Percentiles rank a stretch among this genome's conserved stretches.
Conservation (phyloP, 805 yeast species). For the Hanseniaspora singularis region DNA sequence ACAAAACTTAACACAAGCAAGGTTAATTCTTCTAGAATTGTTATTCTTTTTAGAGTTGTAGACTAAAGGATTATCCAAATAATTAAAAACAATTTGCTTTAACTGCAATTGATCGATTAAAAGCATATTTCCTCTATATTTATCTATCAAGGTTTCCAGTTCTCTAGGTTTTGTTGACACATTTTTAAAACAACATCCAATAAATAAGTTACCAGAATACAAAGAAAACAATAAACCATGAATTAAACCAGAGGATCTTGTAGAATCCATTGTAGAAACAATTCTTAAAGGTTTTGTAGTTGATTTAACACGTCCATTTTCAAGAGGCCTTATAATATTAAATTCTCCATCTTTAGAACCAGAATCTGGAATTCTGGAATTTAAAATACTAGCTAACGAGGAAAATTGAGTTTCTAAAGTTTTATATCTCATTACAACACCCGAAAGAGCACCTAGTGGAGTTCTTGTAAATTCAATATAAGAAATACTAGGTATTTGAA, state of each 20-base stretch:
- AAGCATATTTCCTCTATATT: slow-evolving; percentile 56
- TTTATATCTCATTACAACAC: slow-evolving; percentile 84
- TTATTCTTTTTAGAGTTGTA: slow-evolving; percentile 46
- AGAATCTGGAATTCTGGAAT: slow-evolving; percentile 44
- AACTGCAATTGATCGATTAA: slow-evolving; percentile 79
- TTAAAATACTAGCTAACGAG: slow-evolving; percentile 54
- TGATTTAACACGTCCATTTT: slow-evolving; percentile 22
- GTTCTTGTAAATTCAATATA: slow-evolving; percentile 86
- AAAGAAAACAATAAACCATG: slow-evolving; percentile 70
- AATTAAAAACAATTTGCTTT: slow-evolving; percentile 83
- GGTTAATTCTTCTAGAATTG: slow-evolving; percentile 60
- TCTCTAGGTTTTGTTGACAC: slow-evolving; percentile 72
- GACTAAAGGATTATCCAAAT: slow-evolving; percentile 76
- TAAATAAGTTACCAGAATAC: slow-evolving; percentile 68
- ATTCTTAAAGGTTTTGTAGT: slow-evolving; percentile 42
- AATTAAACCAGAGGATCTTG: slow-evolving; percentile 77
- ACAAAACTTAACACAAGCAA: slow-evolving; percentile 78
- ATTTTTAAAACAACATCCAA: slow-evolving; percentile 59
- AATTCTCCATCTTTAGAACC: slow-evolving; percentile 40
- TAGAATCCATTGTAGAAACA: slow-evolving; percentile 51
- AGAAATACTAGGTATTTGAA: slow-evolving; percentile 71
- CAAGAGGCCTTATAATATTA: slow-evolving; percentile 34
- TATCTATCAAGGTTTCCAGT: slow-evolving; percentile 68
- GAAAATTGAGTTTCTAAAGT: slow-evolving; percentile 83
- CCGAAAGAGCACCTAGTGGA: slow-evolving; percentile 82